Base-by-base conservation (phyloP, 2,329 filamentous ascomycete species). In the Sporothrix pallida region DNA sequence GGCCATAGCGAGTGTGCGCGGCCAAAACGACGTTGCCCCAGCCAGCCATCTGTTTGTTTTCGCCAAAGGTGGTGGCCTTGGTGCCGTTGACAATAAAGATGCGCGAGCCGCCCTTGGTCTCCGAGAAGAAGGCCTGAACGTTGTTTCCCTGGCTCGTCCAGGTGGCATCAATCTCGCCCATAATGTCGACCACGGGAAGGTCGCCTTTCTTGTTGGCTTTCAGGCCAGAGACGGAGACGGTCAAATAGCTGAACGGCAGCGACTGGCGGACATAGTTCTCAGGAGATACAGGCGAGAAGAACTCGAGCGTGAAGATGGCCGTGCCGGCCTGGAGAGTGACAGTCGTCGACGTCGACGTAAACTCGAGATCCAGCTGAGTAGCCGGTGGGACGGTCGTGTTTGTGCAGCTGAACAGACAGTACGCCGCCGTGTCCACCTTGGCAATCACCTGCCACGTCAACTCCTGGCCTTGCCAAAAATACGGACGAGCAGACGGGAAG, bases 191-290 rank as follows among this genome's bases (percentile, higher is more conserved):
- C 1, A 71, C 70, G 74, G 71, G 12, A 60, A 50, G 13, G n/a
- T 17, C 44, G 20, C 63, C 63, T 13, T 46, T 23, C n/a, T 23
- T 48, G 63, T 63, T 2, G 54, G 68, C 12, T 23, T 13, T 48
- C 4, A 62, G 20, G 46, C 73, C 74, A 13, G 72, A 75, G 13
- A 76, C 77, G 50, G 75, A 75, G n/a, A 80, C 77, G 0, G 78
- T 80, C 60, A 81, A 73, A 71, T 82, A 80, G 48, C 78, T 80
- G 37, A 80, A 82, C 31, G 80, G 81, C n/a, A 82, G 74, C 9
- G 79, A 81, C 72, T 82, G 80, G 13, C 79, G 75, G 15, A 78
- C 71, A 73, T 80, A 81, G 71, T 82, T 78, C n/a, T 75, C 75
- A 0, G 78, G 77, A 3, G 78, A 78, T 2, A 82, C 79, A 0